Evolutionary conservation across 1,284 basidiomycete genomes (phyloP).

Genomic region (Sparassis latifolia): DNA sequence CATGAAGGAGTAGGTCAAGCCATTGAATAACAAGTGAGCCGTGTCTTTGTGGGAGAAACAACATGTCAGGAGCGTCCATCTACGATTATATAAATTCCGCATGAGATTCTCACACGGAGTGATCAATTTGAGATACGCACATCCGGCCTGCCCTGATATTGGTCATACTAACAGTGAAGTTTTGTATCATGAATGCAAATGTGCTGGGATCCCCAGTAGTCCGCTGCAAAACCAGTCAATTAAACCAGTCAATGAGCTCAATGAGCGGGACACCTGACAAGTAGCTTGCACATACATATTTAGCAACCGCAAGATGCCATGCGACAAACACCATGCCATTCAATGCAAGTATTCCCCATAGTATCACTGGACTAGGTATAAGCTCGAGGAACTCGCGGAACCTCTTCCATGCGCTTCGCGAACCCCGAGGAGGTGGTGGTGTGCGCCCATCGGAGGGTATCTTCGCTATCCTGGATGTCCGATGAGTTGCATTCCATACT

Average conservation of each 20-base stretch:
- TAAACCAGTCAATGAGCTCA: background rate
- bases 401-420: conserved; percentile 16
- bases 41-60: conserved; percentile 67
- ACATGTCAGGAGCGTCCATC: conserved; percentile 77
- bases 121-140: conserved; percentile 34
- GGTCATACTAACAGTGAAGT: conserved; percentile 60
- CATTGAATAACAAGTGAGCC: conserved; percentile 73
- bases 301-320: conserved; percentile 34
- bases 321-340: conserved; percentile 38
- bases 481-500: conserved; percentile 19
- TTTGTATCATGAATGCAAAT: conserved; percentile 53
- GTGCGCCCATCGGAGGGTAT: conserved; percentile 4
- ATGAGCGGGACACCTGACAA: no score
- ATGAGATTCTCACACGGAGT: background rate
- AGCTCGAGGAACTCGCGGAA: conserved; percentile 26
- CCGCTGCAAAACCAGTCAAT: conserved; percentile 11
- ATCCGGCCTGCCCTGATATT: conserved; percentile 68
- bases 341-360: conserved; percentile 40
- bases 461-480: conserved; percentile 8
- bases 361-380: conserved; percentile 30
- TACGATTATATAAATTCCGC: conserved; percentile 20
- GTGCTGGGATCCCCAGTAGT: conserved; percentile 40
- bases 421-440: conserved; percentile 6
- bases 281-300: conserved; percentile 28
- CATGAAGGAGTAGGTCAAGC: conserved; percentile 76